Percentiles rank a stretch among this genome's conserved stretches.
These are phyloP conservation scores for Kodamaea restingae DNA, from an alignment of 805 yeast genomes.

Conservation along the genomic window DNA sequence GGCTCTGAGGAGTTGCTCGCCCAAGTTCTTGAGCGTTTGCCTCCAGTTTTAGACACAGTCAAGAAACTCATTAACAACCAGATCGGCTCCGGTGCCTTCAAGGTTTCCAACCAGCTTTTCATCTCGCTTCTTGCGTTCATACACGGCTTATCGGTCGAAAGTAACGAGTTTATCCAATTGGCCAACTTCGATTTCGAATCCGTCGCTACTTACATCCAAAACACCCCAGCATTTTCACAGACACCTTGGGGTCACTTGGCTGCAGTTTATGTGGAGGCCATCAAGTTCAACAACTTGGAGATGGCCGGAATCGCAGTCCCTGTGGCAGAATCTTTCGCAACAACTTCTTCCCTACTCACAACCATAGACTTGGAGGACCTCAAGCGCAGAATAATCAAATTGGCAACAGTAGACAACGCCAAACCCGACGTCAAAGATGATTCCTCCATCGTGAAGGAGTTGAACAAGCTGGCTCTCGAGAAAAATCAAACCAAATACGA, in stretches of 20 bases:
- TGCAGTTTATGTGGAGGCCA: constrained; percentile 35
- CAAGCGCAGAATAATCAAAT: constrained; percentile 6
- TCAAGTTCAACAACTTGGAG: constrained; percentile 41
- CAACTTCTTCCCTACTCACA: constrained; percentile 20
- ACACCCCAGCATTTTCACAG: constrained; percentile 11
- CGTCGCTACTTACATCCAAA: constrained; percentile 15
- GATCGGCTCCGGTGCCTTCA: constrained; percentile 19
- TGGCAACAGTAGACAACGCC: constrained; percentile 29
- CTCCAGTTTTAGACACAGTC: constrained; percentile 36
- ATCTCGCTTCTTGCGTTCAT: constrained; percentile 54
- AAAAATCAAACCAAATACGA: constrained; percentile 43
- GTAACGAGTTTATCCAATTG: constrained; percentile 46
- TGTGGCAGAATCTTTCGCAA: constrained; percentile 16
- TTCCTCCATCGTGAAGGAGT: constrained; percentile 17
- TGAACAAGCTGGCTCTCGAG: constrained; percentile 30
- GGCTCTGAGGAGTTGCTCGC: constrained; percentile 50
- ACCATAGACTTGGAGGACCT: constrained; percentile 23
- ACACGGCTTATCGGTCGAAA: constrained; percentile 59
- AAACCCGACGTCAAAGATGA: constrained; percentile 28
- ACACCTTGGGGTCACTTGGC: constrained; percentile 7
- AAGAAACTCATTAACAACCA: constrained; percentile 34
- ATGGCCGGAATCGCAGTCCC: constrained; percentile 11
- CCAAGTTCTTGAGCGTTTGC: constrained; percentile 44
- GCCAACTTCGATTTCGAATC: constrained; percentile 16
- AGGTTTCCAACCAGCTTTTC: constrained; percentile 41